Evolutionary conservation across 2,329 filamentous ascomycete species (phyloP), one percentile per base, ranked within the genome.

Genomic region (Sporothrix brunneoviolacea): DNA sequence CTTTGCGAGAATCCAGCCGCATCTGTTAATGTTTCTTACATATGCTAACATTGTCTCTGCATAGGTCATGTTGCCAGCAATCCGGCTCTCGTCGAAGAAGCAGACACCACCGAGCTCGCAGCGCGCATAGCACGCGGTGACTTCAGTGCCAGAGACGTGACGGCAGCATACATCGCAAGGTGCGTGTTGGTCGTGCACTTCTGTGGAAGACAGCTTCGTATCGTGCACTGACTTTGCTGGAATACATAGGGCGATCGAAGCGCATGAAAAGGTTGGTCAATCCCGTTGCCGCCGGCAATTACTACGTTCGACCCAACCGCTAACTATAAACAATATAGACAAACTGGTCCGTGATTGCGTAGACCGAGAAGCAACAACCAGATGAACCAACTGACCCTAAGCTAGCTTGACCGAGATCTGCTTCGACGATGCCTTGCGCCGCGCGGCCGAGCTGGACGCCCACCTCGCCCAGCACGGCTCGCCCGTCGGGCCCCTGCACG

Each of bases 331-430:
- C n/a, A n/a, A n/a, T n/a, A n/a, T n/a, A n/a, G n/a, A n/a, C n/a
- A n/a, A n/a, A n/a, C n/a, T n/a, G n/a, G n/a, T n/a, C n/a, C n/a
- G n/a, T n/a, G n/a, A n/a, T n/a, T n/a, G n/a, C n/a, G n/a, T n/a
- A n/a, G n/a, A 12, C 13, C 4, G 22, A 13, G 8, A 35, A 15
- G 16, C 36, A 10, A 27, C 15, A 7, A 18, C 27, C 13, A 15
- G 28, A 5, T 21, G 2, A 18, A 15, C 32, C n/a, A n/a, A n/a
- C n/a, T n/a, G n/a, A n/a, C n/a, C n/a, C n/a, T n/a, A n/a, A n/a
- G n/a, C n/a, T n/a, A 55, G 72, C 53, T 59, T 74, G 15, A 74
- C 72, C 0, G 69, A 72, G 57, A 56, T 71, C 8, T 58, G 70
- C 6, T 66, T 67, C 1, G 56, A 59, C 21, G 54, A 59, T 38